Percentiles rank a stretch among this genome's conserved stretches.
Conservation (phyloP, 2,329 filamentous ascomycete genomes). For the Sporothrix pseudoabietina region DNA sequence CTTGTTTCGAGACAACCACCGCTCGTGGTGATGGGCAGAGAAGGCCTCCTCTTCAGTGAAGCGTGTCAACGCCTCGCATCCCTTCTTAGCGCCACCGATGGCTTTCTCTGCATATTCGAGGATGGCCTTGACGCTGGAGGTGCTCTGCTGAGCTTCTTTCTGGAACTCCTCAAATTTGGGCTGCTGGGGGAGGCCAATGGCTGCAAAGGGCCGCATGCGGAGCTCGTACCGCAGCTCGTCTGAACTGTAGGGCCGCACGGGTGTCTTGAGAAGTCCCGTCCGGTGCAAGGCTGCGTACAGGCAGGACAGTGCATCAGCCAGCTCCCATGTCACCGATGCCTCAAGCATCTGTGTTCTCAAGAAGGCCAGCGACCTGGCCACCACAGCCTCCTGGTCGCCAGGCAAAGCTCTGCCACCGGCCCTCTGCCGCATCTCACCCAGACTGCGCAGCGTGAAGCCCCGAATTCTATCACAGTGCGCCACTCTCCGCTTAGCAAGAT, state of each 20-base stretch:
- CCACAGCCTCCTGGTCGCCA: slow-evolving; percentile 47
- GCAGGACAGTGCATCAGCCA: slow-evolving; percentile 57
- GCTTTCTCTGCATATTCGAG: slow-evolving; percentile 52
- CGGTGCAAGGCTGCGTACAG: slow-evolving; percentile 69
- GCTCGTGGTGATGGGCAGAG: slow-evolving; percentile 51
- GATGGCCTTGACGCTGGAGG: slow-evolving; percentile 46
- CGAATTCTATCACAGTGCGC: slow-evolving; percentile 74
- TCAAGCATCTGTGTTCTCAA: slow-evolving; percentile 65
- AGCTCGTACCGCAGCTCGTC: slow-evolving; percentile 74
- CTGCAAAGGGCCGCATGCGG: slow-evolving; percentile 81
- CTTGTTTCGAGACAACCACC: slow-evolving; percentile 63
- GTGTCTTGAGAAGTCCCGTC: slow-evolving; percentile 55
- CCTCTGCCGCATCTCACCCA: slow-evolving; percentile 41
- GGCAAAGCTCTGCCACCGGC: slow-evolving; percentile 36
- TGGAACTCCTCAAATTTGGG: slow-evolving; percentile 65
- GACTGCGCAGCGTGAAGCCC: slow-evolving; percentile 57
- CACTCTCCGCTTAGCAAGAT: slow-evolving; percentile 68
- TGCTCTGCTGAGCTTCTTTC: slow-evolving; percentile 46
- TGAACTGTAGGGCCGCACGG: slow-evolving; percentile 64
- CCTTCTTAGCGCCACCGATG: slow-evolving; percentile 54
- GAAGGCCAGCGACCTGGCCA: slow-evolving; percentile 55
- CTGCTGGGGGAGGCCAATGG: slow-evolving; percentile 67
- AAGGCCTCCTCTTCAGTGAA: slow-evolving; percentile 57
- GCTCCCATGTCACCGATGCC: slow-evolving; percentile 62
- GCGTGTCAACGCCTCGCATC: slow-evolving; percentile 59